These are phyloP conservation scores for Apiotrichum brassicae DNA, from an alignment of 1,284 basidiomycete genomes.

Conservation along the genomic window DNA sequence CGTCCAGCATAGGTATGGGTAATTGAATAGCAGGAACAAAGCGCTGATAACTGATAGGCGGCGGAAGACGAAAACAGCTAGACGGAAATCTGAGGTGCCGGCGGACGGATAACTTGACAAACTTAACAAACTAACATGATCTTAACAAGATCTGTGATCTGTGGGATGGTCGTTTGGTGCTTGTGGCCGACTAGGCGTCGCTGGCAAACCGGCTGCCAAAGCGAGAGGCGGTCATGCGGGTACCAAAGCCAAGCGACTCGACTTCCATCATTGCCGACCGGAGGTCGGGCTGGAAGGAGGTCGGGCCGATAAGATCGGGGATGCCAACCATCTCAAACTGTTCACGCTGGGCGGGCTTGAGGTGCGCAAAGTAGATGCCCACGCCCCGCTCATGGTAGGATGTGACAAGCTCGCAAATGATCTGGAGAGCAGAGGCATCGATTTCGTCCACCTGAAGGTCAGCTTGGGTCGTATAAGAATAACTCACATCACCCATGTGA, in stretches of 20 bases:
- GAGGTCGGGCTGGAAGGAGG: slow-evolving; percentile 66
- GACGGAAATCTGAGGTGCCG: too few species aligned
- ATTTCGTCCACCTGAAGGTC: slow-evolving; percentile 60
- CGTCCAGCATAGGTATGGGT: too few species aligned
- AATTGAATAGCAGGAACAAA: too few species aligned
- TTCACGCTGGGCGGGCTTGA: slow-evolving; percentile 55
- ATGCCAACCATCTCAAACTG: slow-evolving; percentile 52
- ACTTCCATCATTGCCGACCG: slow-evolving; percentile 39
- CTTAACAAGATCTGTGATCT: too few species aligned
- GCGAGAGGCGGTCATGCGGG: slow-evolving; percentile 2
- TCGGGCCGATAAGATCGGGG: slow-evolving; percentile 53
- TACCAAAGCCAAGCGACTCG: slow-evolving; percentile 39
- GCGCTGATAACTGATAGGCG: too few species aligned
- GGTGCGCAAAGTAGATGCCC: slow-evolving; percentile 69
- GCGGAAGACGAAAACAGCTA: too few species aligned
- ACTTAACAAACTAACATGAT: too few species aligned
- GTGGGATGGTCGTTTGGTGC: too few species aligned
- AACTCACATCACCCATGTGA: slow-evolving; percentile 63
- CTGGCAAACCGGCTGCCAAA: not conserved
- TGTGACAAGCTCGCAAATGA: slow-evolving; percentile 70
- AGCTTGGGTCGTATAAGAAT: not conserved
- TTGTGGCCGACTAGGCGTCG: not conserved
- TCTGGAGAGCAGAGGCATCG: slow-evolving; percentile 83
- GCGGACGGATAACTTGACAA: too few species aligned
- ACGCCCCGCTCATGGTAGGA: slow-evolving; percentile 67